Evolutionary conservation across 345 rosid species (phyloP), one percentile per base, ranked within the genome.

Genomic region (Chamaenerion angustifolium): DNA sequence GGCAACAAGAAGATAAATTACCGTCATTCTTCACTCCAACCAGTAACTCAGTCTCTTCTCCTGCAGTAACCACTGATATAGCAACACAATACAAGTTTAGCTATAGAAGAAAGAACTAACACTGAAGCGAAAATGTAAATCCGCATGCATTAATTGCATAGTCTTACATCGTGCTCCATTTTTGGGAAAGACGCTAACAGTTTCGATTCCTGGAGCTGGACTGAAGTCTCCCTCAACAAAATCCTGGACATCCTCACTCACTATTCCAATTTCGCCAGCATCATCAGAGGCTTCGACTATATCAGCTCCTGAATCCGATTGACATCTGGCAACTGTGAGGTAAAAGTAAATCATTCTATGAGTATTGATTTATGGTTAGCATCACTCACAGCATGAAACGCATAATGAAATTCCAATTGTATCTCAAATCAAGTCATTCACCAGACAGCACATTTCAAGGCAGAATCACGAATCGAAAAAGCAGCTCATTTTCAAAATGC

Each of bases 11-110:
- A 31, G 57, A 43, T 45, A n/a, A 45, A 19, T 55, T 78, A 92
- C 98, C 98, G 66, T 76, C 81, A 55, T 87, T 87, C 69, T 82
- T 88, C 61, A 92, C 46, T 55, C 96, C 98, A 60, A 77, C 93
- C 12, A 87, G 80, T 13, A 92, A 62, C 57, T 83, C 93, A 54
- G 88, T 62, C 67, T 87, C 95, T 64, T 63, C 70, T 55, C 96
- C 98, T 56, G 95, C 88, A 42, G 67, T 56, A 49, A 92, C 74
- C 64, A 76, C 98, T 92, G 68, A 49, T 21, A 44, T 54, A 0
- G 12, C 17, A 14, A 50, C 12, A n/a, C 12, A 50, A 16, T n/a
- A 16, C 35, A 50, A 4, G 25, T 50, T 31, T 7, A 31, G 37
- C 37, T 31, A 7, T 35, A 49, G 55, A 27, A 0, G 11, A 37